Conservation (phyloP, 2,329 filamentous ascomycete genomes). For the Neonectria punicea region DNA sequence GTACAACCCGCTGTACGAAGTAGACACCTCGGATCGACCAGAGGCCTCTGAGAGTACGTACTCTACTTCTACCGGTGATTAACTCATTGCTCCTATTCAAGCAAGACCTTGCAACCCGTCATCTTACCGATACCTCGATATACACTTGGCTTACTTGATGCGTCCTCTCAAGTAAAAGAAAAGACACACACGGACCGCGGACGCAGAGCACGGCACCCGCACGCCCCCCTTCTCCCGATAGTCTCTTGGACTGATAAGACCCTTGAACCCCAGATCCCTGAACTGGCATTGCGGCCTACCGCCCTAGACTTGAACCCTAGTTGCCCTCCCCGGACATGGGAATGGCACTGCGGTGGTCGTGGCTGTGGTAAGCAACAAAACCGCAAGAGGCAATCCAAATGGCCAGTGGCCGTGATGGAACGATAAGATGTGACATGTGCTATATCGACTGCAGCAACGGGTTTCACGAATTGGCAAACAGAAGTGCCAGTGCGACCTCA, state of each 20-base stretch:
- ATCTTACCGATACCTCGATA: constrained; percentile 2
- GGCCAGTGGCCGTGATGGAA: neutral
- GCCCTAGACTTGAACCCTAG: constrained; percentile 1
- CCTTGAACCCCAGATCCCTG: constrained; percentile 32
- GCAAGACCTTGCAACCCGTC: neutral
- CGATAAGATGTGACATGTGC: constrained; percentile 10
- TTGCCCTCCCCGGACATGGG: constrained; percentile 1
- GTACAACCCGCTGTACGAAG: too few relatives aligned
- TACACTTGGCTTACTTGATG: neutral
- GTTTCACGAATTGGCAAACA: constrained; percentile 10
- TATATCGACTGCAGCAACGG: constrained; percentile 2
- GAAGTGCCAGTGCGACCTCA: neutral
- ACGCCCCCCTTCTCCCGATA: constrained; percentile 1
- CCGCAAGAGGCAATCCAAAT: neutral
- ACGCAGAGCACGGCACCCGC: neutral
- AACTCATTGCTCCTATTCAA: neutral
- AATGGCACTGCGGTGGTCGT: neutral
- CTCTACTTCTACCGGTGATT: too few relatives aligned
- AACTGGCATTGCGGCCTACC: constrained; percentile 3
- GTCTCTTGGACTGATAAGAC: constrained; percentile 36
- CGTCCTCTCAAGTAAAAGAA: constrained; percentile 30
- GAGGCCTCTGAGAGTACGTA: neutral
- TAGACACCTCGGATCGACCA: too few relatives aligned
- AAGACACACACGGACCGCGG: constrained; percentile 32
- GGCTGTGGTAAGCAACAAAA: neutral